phyloP scores from a whole-genome alignment of 2,329 filamentous ascomycete genomes.

The Botrytis sinoallii region DNA sequence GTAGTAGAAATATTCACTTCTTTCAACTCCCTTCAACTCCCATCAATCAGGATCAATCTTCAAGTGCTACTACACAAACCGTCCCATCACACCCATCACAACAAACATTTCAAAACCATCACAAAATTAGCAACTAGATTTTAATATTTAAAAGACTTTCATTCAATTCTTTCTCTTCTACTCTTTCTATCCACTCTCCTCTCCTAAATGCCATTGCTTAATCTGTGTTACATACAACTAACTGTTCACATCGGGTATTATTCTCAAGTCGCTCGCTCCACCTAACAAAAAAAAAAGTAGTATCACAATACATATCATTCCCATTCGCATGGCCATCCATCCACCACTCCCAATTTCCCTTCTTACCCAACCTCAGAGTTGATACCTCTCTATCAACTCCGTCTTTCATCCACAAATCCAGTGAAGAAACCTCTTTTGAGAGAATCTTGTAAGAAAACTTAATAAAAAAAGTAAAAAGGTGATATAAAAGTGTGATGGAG shows the following conservation, averaged over 20 bases:
- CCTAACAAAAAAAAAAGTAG: conserved; percentile 7
- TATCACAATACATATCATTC: conserved; percentile 9
- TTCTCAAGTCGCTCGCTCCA: conserved; percentile 15
- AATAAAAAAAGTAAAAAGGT: not conserved
- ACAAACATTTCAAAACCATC: not conserved
- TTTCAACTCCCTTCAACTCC: not conserved
- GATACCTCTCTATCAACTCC: not conserved
- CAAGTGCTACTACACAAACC: not conserved
- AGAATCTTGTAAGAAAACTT: not conserved
- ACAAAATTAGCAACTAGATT: not conserved
- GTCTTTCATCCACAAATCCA: not conserved
- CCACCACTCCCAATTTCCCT: not conserved
- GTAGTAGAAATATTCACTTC: not conserved
- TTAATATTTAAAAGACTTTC: not conserved
- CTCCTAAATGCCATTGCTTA: conserved; percentile 2
- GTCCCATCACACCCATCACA: not conserved
- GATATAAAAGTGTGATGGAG: conserved; percentile 7
- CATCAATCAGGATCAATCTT: not conserved
- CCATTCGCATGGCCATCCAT: not conserved
- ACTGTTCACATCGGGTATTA: conserved; percentile 9
- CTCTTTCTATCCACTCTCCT: not conserved
- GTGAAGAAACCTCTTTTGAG: not conserved
- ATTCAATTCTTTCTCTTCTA: not conserved
- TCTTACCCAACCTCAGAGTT: not conserved
- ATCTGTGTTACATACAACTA: conserved; percentile 6